Percentiles rank a stretch among this genome's conserved stretches.
Conservation (phyloP, 257 asterid species). For the Nicotiana tabacum region DNA sequence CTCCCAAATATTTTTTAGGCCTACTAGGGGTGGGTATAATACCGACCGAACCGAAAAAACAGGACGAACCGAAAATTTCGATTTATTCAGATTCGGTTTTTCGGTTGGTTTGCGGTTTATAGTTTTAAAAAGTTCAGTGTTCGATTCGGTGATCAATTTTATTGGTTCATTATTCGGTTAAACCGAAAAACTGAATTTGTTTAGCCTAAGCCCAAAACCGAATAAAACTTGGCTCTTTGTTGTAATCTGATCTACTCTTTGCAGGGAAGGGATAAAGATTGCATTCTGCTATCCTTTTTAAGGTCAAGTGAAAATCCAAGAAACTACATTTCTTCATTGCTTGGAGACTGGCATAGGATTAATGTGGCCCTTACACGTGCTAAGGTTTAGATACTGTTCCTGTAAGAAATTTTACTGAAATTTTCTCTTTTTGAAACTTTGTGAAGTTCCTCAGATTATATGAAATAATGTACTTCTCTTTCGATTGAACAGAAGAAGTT, state of each 20-base stretch:
- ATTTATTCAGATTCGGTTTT: no score
- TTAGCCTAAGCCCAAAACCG: no score
- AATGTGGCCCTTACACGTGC: conserved; percentile 99
- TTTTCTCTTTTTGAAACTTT: not conserved
- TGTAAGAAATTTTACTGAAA: not conserved
- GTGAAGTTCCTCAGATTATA: not conserved
- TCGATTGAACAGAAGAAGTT: conserved; percentile 60
- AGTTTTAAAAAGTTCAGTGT: no score
- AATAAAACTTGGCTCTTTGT: no score
- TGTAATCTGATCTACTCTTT: not conserved
- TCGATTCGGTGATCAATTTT: no score
- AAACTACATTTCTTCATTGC: conserved; percentile 65
- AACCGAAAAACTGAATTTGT: no score
- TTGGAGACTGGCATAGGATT: conserved; percentile 97
- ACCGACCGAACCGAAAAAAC: no score
- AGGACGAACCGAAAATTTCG: no score
- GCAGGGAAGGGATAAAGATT: conserved; percentile 98
- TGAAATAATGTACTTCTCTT: not conserved
- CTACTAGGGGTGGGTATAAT: no score
- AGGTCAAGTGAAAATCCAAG: conserved; percentile 69
- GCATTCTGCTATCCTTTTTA: conserved; percentile 85
- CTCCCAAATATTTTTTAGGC: no score
- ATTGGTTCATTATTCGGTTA: no score
- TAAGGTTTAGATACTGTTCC: conserved; percentile 39
- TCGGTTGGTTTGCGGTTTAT: no score